Evolutionary conservation across 805 yeast species (phyloP).

Genomic region (Candida broadrunensis): DNA sequence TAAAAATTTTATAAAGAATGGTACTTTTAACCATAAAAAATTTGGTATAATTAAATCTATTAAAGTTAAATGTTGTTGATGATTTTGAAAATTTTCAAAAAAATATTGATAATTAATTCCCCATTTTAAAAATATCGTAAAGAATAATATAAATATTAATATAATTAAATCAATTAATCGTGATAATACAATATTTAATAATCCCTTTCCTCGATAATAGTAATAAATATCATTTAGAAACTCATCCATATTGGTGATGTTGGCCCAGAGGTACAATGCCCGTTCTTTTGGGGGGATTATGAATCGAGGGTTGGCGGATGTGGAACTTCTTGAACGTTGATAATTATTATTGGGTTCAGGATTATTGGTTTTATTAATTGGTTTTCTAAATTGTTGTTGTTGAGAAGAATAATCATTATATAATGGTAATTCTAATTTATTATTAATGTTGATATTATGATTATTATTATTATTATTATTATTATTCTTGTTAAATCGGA

Average conservation of each 20-base stretch:
- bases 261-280: constrained; percentile 96
- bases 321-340: constrained; percentile 4
- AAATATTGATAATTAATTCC: constrained; percentile 65
- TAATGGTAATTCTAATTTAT: constrained; percentile 11
- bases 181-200: constrained; percentile 68
- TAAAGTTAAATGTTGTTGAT: constrained; percentile 23
- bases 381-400: constrained; percentile 7
- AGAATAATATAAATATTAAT: constrained; percentile 71
- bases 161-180: constrained; percentile 68
- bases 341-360: constrained; percentile 4
- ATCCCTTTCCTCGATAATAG: constrained; percentile 85
- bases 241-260: constrained; percentile 85
- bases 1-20: constrained; percentile 49
- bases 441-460: background rate
- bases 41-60: constrained; percentile 29
- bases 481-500: constrained; percentile 2
- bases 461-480: no score
- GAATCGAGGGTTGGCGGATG: constrained; percentile 9
- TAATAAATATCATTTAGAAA: constrained; percentile 80
- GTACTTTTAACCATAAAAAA: constrained; percentile 46
- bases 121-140: constrained; percentile 74
- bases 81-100: constrained; percentile 20
- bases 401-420: constrained; percentile 10
- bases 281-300: constrained; percentile 55
- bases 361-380: constrained; percentile 1